These are phyloP conservation scores for Chaetomium tenue DNA, from an alignment of 495 filamentous ascomycete species.

Conservation along the genomic window DNA sequence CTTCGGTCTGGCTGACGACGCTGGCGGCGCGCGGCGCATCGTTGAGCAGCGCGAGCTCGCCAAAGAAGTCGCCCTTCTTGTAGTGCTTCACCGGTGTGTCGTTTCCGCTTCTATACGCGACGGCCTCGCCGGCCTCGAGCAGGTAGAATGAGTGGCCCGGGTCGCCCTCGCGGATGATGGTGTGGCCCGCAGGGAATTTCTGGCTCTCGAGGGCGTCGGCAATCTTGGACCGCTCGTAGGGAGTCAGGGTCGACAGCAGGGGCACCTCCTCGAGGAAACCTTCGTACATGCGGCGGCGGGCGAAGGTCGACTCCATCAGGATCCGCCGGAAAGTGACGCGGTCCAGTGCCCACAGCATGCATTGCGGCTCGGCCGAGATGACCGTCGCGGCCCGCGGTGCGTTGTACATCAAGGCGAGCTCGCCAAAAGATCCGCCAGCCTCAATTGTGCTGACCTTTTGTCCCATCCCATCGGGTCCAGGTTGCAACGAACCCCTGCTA, in stretches of 20 bases:
- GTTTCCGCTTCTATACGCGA: constrained; percentile 69
- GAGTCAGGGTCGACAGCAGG: constrained; percentile 76
- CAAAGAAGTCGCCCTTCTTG: constrained; percentile 92
- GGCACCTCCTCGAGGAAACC: constrained; percentile 96
- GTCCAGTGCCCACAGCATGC: constrained; percentile 90
- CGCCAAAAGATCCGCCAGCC: constrained; percentile 93
- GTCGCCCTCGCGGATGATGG: constrained; percentile 89
- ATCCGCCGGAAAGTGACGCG: constrained; percentile 96
- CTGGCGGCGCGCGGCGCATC: constrained; percentile 93
- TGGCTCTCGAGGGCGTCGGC: constrained; percentile 90
- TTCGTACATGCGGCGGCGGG: constrained; percentile 93
- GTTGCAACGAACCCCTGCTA: constrained; percentile 68
- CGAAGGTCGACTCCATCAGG: constrained; percentile 96
- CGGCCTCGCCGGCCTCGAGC: constrained; percentile 83
- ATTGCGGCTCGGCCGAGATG: constrained; percentile 72
- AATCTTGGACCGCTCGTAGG: constrained; percentile 94
- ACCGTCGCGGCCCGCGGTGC: constrained; percentile 96
- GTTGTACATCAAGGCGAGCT: constrained; percentile 98
- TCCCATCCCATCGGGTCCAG: constrained; percentile 82
- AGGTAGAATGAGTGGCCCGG: constrained; percentile 91
- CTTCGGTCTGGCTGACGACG: constrained; percentile 73
- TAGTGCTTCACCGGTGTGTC: constrained; percentile 71
- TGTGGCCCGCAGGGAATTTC: constrained; percentile 75
- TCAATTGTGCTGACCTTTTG: constrained; percentile 77
- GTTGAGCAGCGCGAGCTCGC: constrained; percentile 88